Evolutionary conservation across 306 rosid species (phyloP).

Genomic region (Ormosia semicastrata): DNA sequence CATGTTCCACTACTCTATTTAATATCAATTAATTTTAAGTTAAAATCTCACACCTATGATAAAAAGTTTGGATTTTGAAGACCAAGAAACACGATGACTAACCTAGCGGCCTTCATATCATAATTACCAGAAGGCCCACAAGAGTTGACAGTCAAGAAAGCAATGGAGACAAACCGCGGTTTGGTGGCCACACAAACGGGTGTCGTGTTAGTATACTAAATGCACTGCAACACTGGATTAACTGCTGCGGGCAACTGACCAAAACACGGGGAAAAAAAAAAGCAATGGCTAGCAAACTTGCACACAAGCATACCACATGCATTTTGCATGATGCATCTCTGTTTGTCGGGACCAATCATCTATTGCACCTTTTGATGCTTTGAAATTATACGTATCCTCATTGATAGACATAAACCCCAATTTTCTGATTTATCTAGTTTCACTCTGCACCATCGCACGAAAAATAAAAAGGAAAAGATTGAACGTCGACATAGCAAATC

Average conservation of each 20-base stretch:
- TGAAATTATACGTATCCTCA: background rate
- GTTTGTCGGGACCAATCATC: slow-evolving; percentile 12
- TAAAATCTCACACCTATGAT: no score
- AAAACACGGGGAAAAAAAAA: background rate
- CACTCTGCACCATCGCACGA: background rate
- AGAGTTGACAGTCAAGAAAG: background rate
- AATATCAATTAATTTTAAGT: no score
- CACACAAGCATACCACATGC: slow-evolving; percentile 17
- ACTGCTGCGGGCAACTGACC: background rate
- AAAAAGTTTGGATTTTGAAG: background rate
- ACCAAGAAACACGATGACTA: background rate
- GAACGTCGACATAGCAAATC: background rate
- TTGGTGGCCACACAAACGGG: background rate
- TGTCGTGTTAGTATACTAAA: background rate
- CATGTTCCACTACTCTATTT: no score
- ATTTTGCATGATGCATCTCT: slow-evolving; percentile 19
- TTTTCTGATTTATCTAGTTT: background rate
- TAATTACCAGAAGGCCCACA: background rate
- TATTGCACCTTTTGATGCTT: slow-evolving; percentile 21
- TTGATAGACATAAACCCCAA: background rate
- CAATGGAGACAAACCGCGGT: slow-evolving; percentile 1
- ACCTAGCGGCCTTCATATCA: background rate
- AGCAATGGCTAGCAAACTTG: background rate
- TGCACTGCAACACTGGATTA: background rate
- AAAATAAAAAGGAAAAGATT: background rate